Percentiles rank a stretch among this genome's conserved stretches.
Evolutionary conservation across 2,329 filamentous ascomycete genomes (phyloP).

Genomic region (Rhynchosporium graminicola): DNA sequence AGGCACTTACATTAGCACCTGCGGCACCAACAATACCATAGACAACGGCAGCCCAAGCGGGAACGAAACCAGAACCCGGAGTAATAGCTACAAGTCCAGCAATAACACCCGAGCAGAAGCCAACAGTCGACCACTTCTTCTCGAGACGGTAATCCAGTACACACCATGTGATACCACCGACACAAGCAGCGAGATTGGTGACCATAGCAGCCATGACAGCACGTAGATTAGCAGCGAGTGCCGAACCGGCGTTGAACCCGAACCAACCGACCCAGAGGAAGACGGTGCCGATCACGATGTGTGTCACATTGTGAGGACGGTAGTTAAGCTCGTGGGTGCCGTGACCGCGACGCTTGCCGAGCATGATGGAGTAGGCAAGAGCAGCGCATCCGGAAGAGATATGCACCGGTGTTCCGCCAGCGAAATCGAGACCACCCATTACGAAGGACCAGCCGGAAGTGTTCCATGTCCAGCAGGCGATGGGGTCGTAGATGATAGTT

Average conservation of each 20-base stretch:
- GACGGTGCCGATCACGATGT: conserved; percentile 88
- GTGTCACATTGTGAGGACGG: conserved; percentile 88
- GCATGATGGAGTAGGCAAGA: conserved; percentile 87
- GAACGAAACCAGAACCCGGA: conserved; percentile 81
- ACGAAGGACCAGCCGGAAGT: conserved; percentile 74
- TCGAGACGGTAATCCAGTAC: conserved; percentile 86
- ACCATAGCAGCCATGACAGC: conserved; percentile 85
- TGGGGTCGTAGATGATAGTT: conserved; percentile 86
- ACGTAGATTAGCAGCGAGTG: conserved; percentile 77
- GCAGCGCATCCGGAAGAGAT: conserved; percentile 82
- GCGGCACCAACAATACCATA: conserved; percentile 76
- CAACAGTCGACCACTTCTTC: conserved; percentile 89
- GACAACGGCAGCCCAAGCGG: conserved; percentile 79
- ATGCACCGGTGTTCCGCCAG: conserved; percentile 87
- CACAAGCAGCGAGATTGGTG: conserved; percentile 81
- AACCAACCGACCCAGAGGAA: conserved; percentile 97
- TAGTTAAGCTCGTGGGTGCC: conserved; percentile 89
- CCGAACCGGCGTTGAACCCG: conserved; percentile 88
- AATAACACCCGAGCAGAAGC: conserved; percentile 89
- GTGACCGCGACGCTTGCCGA: conserved; percentile 71
- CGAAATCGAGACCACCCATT: conserved; percentile 84
- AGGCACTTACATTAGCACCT: conserved; percentile 62
- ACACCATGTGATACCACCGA: conserved; percentile 88
- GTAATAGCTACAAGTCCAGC: conserved; percentile 87
- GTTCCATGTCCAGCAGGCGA: conserved; percentile 97